Base-by-base conservation (phyloP, 768 basidiomycete genomes). In the Rubroboletus satanas region DNA sequence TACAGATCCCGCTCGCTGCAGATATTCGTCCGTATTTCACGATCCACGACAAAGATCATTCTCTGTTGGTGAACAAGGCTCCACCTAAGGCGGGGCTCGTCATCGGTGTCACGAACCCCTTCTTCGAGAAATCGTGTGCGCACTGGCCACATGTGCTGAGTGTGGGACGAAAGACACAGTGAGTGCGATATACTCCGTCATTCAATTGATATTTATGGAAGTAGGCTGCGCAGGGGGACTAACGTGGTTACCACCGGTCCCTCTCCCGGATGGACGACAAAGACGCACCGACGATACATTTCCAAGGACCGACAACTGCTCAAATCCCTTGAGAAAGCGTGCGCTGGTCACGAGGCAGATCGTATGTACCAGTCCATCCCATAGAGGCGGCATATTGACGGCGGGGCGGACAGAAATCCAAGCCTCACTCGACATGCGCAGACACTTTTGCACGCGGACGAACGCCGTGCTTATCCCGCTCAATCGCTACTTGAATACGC, bases 21-120 rank as follows among this genome's bases (percentile, higher is more conserved):
- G 95, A 99, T 65, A 83, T 92, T 62, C 81, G 96, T 9, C 96
- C 96, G 0, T 99, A 96, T 70, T 90, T 98, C 60, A 97, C 96
- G 15, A 93, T 99, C 62, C 96, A 98, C 67, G 96, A 98, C 64
- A 80, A 80, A n/a, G 94, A 97, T 56, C 84, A 88, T 58, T 62
- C 78, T 4, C 64, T 78, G 2, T 70, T 99, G 12, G 85, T 97
- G 41, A 93, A 92, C 67, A 85, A 85, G 57, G 82, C 89, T 31
- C 82, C 85, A n/a, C 92, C 90, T 0, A 84, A 84, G 68, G 71
- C 85, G 1, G 93, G 92, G 1, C 69, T 90, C 4, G 61, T 96
- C 6, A 67, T 96, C 4, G 91, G 93, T 9, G 88, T 92, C 9
- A 96, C 93, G 1, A 96, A 95, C 63, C 93, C 93, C 0, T 85